phyloP scores from a whole-genome alignment of 805 yeast genomes.

The Tetrapisispora taiwanensis region DNA sequence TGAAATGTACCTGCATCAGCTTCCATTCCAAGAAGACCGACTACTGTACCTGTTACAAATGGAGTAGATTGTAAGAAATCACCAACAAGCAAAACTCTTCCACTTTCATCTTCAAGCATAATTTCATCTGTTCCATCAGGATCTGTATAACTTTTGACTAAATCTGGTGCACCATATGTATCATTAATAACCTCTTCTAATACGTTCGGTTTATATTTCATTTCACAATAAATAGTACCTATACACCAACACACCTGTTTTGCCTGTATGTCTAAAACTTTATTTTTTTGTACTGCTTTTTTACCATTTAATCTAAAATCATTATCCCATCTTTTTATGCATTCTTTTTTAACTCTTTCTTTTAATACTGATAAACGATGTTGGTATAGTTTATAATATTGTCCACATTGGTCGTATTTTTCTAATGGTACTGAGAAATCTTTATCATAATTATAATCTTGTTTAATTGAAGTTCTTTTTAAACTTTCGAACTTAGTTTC shows the following conservation, averaged over 20 bases:
- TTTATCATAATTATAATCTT: conserved; percentile 9
- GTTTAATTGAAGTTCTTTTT: conserved; percentile 11
- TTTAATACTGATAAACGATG: conserved; percentile 41
- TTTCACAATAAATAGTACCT: conserved; percentile 79
- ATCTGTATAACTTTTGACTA: conserved; percentile 41
- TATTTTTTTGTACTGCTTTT: conserved; percentile 33
- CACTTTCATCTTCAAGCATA: conserved; percentile 87
- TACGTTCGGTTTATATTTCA: conserved; percentile 78
- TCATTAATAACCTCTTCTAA: conserved; percentile 65
- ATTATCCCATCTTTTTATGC: conserved; percentile 47
- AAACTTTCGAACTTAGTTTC: conserved; percentile 8
- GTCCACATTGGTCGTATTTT: conserved; percentile 40
- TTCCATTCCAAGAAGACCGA: conserved; percentile 82
- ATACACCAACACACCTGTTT: conserved; percentile 59
- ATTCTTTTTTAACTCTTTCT: conserved; percentile 37
- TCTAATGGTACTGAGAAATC: conserved; percentile 21
- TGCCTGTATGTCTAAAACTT: conserved; percentile 34
- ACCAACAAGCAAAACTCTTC: conserved; percentile 68
- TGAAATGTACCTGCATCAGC: conserved; percentile 74
- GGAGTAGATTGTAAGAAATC: conserved; percentile 43
- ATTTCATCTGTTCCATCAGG: conserved; percentile 45
- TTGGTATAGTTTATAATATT: conserved; percentile 49
- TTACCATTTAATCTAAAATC: conserved; percentile 32
- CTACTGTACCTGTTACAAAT: conserved; percentile 81
- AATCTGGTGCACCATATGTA: conserved; percentile 33